Evolutionary conservation across 2,329 filamentous ascomycete genomes (phyloP).

Genomic region (Rutstroemia sp.): DNA sequence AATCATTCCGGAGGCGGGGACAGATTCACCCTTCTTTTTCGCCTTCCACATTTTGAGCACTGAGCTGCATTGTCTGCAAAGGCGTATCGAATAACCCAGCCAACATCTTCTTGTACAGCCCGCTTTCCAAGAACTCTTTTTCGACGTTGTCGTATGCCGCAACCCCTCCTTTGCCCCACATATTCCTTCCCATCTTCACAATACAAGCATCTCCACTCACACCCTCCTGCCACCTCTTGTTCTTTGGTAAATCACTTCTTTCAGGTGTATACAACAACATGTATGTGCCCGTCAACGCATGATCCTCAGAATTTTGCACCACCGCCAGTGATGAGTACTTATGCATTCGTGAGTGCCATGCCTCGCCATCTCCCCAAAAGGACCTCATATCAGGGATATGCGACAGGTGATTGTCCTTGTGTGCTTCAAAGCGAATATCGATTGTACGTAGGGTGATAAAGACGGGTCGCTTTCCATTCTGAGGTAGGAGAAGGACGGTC

Average conservation of each 20-base stretch:
- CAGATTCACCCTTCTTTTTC: too few species aligned
- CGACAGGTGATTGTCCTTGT: conserved; percentile 5
- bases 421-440: conserved; percentile 3
- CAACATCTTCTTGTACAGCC: conserved; percentile 6
- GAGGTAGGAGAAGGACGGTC: conserved; percentile 2
- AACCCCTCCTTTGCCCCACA: conserved; percentile 4
- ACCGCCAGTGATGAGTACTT: conserved; percentile 3
- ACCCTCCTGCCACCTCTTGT: conserved; percentile 5
- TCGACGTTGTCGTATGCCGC: conserved; percentile 7
- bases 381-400: conserved; percentile 9
- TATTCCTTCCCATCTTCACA: conserved; percentile 2
- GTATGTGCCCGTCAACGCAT: conserved; percentile 5
- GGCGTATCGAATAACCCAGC: conserved; percentile 3
- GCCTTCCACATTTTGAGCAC: not conserved
- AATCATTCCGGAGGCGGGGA: too few species aligned
- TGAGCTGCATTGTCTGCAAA: not conserved
- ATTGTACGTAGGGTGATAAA: conserved; percentile 7
- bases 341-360: conserved; percentile 3
- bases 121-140: conserved; percentile 3
- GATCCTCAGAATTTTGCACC: not conserved
- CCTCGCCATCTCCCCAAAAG: conserved; percentile 7
- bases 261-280: conserved; percentile 5
- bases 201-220: conserved; percentile 9
- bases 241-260: not conserved
- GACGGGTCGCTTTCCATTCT: not conserved